Conservation (phyloP, 192 early-diverging fungal species). For the Umbelopsis vinacea region DNA sequence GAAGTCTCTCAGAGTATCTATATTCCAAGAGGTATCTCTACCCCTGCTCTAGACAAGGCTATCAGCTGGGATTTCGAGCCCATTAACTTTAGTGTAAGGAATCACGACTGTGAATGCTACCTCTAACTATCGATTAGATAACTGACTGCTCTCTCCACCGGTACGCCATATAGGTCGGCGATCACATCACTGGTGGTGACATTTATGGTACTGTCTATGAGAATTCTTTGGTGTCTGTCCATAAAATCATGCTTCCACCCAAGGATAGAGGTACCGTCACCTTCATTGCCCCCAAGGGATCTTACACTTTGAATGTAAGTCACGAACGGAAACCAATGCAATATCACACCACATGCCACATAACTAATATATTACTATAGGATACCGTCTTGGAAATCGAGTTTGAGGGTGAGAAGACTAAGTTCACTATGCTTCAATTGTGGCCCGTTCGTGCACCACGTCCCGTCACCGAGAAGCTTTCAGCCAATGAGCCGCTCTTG, state of each 20-base stretch:
- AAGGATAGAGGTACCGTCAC: slow-evolving; percentile 94
- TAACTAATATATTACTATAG: slow-evolving; percentile 27
- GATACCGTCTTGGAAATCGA: slow-evolving; percentile 95
- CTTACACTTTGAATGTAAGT: slow-evolving; percentile 80
- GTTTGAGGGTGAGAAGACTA: slow-evolving; percentile 91
- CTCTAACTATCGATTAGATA: background rate
- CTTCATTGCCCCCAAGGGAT: slow-evolving; percentile 91
- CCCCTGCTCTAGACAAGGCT: slow-evolving; percentile 93
- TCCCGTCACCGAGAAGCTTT: slow-evolving; percentile 92
- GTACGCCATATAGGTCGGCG: slow-evolving; percentile 71
- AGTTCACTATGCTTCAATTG: slow-evolving; percentile 96
- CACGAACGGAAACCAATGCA: background rate
- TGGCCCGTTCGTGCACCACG: slow-evolving; percentile 98
- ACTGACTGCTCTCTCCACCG: background rate
- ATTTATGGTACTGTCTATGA: slow-evolving; percentile 94
- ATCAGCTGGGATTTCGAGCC: slow-evolving; percentile 96
- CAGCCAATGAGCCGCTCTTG: slow-evolving; percentile 93
- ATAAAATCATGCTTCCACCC: slow-evolving; percentile 95
- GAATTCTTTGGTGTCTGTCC: slow-evolving; percentile 90
- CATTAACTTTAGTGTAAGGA: slow-evolving; percentile 77
- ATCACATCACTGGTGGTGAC: slow-evolving; percentile 98
- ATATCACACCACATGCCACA: background rate
- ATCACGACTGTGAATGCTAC: background rate
- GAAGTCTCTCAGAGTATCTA: slow-evolving; percentile 95
- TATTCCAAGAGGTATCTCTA: slow-evolving; percentile 98